Base-by-base conservation (phyloP, 1,139 yeast genomes). In the Hemisphaericaspora xylanilytica region DNA sequence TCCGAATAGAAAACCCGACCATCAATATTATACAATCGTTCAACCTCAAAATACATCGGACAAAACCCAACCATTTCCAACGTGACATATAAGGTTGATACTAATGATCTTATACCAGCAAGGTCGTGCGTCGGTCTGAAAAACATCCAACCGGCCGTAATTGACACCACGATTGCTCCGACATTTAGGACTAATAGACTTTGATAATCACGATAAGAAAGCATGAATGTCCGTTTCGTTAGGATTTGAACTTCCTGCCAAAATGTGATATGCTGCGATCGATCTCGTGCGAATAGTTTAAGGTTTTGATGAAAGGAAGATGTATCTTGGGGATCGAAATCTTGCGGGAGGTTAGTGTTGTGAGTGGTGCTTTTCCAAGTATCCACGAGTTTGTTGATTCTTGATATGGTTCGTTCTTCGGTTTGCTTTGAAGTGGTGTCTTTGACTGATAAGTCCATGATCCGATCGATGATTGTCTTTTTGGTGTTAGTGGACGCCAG, bases 61-160 rank as follows among this genome's bases (percentile, higher is more conserved):
- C 81, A 59, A 54, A 86, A 85, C 3, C 87, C 85, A 54, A 85
- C 80, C 16, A 84, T 65, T 36, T 87, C 85, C 38, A 75, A 63
- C 32, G 83, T 70, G 2, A 78, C 80, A 59, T 87, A 87, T 6
- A 86, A 56, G 2, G 80, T 63, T 1, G 90, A 83, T 8, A 82
- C 72, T 3, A 67, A 63, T 0, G 94, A 73, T 47, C 95, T 64
- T 5, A 85, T 74, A 8, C 95, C 95, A 0, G 84, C 74, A 22
- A 81, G 51, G 11, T 80, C 71, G 3, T 75, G 73, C 15, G 70
- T 77, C 0, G 92, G 88, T 47, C 75, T 75, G 57, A 64, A 84
- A 53, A 82, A 88, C 41, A 86, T 73, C 90, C 94, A 85, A 0
- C 96, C 96, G 34, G 78, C 65, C 17, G 80, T 63, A 1, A 79